These are phyloP conservation scores for Lolium rigidum DNA, from an alignment of 176 grass and related monocot species.

Conservation along the genomic window DNA sequence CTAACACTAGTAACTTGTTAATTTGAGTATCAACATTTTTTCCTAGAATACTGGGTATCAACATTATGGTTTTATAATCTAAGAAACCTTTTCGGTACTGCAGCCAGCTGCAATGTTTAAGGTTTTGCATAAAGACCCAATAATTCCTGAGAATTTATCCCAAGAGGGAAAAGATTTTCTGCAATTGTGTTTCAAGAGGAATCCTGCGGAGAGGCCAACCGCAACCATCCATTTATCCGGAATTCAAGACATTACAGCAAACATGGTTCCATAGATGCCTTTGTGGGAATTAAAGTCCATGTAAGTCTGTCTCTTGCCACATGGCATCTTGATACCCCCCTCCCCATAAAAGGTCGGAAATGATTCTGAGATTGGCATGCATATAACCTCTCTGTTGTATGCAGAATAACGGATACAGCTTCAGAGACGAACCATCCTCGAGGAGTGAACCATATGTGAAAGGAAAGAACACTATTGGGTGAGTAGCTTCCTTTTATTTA, in stretches of 20 bases:
- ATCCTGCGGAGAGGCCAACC: slow-evolving; percentile 72
- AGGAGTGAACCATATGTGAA: slow-evolving; percentile 70
- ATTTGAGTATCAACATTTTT: too few relatives aligned
- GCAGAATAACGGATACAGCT: slow-evolving; percentile 55
- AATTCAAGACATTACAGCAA: slow-evolving; percentile 68
- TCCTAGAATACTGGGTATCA: too few relatives aligned
- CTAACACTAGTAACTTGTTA: too few relatives aligned
- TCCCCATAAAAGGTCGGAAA: background rate
- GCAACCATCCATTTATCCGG: slow-evolving; percentile 84
- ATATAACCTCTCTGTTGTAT: slow-evolving; percentile 36
- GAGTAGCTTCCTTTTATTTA: slow-evolving; percentile 38
- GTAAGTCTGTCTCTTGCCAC: slow-evolving; percentile 44
- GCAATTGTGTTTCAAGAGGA: slow-evolving; percentile 85
- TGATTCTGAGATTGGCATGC: background rate
- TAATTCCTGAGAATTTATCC: slow-evolving; percentile 75
- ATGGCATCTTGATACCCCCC: background rate
- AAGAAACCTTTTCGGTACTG: slow-evolving; percentile 19
- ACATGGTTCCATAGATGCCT: slow-evolving; percentile 71
- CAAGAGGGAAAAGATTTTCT: slow-evolving; percentile 82
- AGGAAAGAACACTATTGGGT: slow-evolving; percentile 48
- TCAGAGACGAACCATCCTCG: slow-evolving; percentile 54
- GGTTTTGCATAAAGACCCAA: slow-evolving; percentile 66
- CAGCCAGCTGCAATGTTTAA: slow-evolving; percentile 96
- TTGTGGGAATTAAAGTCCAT: slow-evolving; percentile 50
- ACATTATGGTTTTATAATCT: background rate